Conservation (phyloP, 202 grass and related monocot genomes). For the Schoenoplectus tabernaemontani region DNA sequence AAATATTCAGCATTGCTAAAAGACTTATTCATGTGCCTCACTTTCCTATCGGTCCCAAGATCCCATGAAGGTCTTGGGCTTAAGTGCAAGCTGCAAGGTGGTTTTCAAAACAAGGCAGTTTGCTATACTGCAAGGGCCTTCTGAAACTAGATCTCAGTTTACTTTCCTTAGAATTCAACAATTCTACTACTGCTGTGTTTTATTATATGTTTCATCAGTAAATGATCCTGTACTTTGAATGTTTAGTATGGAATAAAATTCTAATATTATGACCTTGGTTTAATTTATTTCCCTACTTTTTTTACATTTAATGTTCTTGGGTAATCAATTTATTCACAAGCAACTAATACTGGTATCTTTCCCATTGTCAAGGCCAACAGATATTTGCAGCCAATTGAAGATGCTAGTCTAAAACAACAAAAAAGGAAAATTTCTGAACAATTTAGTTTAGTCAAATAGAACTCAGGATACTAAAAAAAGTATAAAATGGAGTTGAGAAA, state of each 20-base stretch:
- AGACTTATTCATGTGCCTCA: background rate
- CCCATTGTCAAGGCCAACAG: no score
- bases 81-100: background rate
- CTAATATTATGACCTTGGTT: background rate
- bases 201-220: background rate
- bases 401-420: no score
- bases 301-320: background rate
- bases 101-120: background rate
- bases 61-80: slow-evolving; percentile 3
- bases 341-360: background rate
- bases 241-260: background rate
- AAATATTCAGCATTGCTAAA: background rate
- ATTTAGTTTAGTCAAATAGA: no score
- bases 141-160: background rate
- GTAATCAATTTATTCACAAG: background rate
- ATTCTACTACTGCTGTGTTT: background rate
- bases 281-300: background rate
- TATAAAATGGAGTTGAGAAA: no score
- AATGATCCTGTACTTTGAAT: background rate
- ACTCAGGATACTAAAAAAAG: no score
- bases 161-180: background rate
- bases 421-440: no score
- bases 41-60: background rate
- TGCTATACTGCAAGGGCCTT: background rate
- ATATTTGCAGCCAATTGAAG: no score